Evolutionary conservation across 805 yeast genomes (phyloP).

Genomic region (Barnettozyma vustinii): DNA sequence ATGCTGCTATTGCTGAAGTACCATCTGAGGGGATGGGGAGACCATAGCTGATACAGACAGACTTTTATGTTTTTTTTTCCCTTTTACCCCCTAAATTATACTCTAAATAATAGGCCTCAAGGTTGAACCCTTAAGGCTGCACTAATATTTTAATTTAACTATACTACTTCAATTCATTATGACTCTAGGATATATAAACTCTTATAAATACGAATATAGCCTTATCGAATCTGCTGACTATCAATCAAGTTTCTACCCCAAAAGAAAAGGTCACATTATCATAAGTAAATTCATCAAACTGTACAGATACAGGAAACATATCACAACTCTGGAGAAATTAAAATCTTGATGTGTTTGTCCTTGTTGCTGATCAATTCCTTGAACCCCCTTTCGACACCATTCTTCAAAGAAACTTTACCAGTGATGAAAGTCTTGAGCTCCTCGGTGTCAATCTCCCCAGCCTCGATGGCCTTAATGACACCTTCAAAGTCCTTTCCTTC

Average conservation of each 20-base stretch:
- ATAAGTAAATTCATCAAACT: too few species aligned
- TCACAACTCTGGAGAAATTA: constrained; percentile 22
- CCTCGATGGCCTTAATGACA: constrained; percentile 36
- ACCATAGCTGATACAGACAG: not conserved
- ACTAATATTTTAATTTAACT: too few species aligned
- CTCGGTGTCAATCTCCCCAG: constrained; percentile 31
- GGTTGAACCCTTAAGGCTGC: not conserved
- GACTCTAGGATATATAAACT: too few species aligned
- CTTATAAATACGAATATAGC: too few species aligned
- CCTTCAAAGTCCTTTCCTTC: constrained; percentile 39
- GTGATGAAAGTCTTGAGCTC: constrained; percentile 35
- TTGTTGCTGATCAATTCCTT: constrained; percentile 37
- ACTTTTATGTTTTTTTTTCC: too few species aligned
- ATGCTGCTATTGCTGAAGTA: not conserved
- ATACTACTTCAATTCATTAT: too few species aligned
- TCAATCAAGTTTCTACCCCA: too few species aligned
- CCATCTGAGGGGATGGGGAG: not conserved
- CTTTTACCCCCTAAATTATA: too few species aligned
- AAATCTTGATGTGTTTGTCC: constrained; percentile 41
- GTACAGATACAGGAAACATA: too few species aligned
- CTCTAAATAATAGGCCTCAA: not conserved
- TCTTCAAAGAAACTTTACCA: constrained; percentile 32
- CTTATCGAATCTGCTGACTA: too few species aligned
- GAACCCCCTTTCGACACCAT: constrained; percentile 39
- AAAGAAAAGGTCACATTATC: too few species aligned